Percentiles rank a stretch among this genome's conserved stretches.
phyloP scores from a whole-genome alignment of 208 protist species.

The Tritrichomonas foetus region DNA sequence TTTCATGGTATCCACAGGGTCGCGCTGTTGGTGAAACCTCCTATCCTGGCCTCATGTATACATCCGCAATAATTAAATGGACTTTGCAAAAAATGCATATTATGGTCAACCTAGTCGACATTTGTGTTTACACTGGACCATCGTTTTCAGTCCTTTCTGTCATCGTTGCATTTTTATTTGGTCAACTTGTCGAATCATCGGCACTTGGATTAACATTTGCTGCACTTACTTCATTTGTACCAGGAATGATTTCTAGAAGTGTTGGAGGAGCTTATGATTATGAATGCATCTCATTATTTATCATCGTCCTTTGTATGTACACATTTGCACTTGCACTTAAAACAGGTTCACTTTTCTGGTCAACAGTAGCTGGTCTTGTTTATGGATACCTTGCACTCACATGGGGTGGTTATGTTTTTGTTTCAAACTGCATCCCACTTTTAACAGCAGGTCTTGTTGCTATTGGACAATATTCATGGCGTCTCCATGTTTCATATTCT shows the following conservation, averaged over 20 bases:
- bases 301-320: slow-evolving; percentile 85
- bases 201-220: not conserved
- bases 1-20: slow-evolving; percentile 90
- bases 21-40: slow-evolving; percentile 89
- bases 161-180: not conserved
- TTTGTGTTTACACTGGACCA: slow-evolving; percentile 75
- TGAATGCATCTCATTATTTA: slow-evolving; percentile 90
- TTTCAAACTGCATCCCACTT: slow-evolving; percentile 90
- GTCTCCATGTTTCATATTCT: slow-evolving; percentile 81
- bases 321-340: slow-evolving; percentile 75
- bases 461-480: slow-evolving; percentile 68
- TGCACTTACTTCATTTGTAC: not conserved
- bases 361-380: slow-evolving; percentile 59
- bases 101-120: slow-evolving; percentile 78
- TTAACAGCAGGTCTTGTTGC: slow-evolving; percentile 77
- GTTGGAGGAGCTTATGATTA: slow-evolving; percentile 97
- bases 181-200: not conserved
- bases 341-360: slow-evolving; percentile 71
- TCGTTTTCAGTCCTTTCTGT: not conserved
- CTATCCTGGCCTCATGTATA: slow-evolving; percentile 92
- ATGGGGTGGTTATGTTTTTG: slow-evolving; percentile 96
- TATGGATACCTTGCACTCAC: slow-evolving; percentile 74
- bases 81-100: slow-evolving; percentile 70
- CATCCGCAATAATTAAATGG: slow-evolving; percentile 76
- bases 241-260: slow-evolving; percentile 73